Evolutionary conservation across 2,329 filamentous ascomycete genomes (phyloP).

Genomic region (Pseudogymnoascus sp.): DNA sequence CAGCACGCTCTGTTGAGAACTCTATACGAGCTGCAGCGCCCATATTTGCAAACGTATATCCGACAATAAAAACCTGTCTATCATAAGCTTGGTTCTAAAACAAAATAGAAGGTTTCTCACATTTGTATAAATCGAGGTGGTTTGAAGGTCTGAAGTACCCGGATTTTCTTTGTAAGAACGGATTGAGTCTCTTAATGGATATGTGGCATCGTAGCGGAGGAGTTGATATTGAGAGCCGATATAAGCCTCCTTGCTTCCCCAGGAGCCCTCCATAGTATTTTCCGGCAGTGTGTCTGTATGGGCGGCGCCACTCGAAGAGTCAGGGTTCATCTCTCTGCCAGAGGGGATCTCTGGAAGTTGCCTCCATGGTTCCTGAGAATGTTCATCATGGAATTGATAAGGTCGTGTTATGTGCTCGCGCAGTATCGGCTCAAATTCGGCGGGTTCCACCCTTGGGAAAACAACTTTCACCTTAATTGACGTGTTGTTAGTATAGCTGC

Average conservation of each 20-base stretch:
- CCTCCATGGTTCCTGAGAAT: slow-evolving; percentile 25
- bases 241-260: slow-evolving; percentile 55
- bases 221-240: slow-evolving; percentile 67
- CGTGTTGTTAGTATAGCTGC: background rate
- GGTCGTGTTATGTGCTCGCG: background rate
- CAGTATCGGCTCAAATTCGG: slow-evolving; percentile 3
- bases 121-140: slow-evolving; percentile 61
- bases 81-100: background rate
- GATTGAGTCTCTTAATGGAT: slow-evolving; percentile 61
- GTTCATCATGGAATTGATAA: background rate
- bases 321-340: slow-evolving; percentile 41
- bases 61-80: slow-evolving; percentile 55
- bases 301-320: slow-evolving; percentile 8
- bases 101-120: slow-evolving; percentile 33
- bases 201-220: slow-evolving; percentile 64
- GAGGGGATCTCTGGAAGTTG: slow-evolving; percentile 47
- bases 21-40: slow-evolving; percentile 60
- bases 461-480: background rate
- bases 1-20: slow-evolving; percentile 60
- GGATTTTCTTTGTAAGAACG: slow-evolving; percentile 44
- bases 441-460: background rate
- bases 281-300: slow-evolving; percentile 28
- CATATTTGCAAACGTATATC: slow-evolving; percentile 52
- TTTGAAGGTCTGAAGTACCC: slow-evolving; percentile 46
- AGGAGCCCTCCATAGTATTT: slow-evolving; percentile 51